Percentiles rank a stretch among this genome's conserved stretches.
Conservation (phyloP, 2,329 filamentous ascomycete genomes). For the Arachnomyces sp. region DNA sequence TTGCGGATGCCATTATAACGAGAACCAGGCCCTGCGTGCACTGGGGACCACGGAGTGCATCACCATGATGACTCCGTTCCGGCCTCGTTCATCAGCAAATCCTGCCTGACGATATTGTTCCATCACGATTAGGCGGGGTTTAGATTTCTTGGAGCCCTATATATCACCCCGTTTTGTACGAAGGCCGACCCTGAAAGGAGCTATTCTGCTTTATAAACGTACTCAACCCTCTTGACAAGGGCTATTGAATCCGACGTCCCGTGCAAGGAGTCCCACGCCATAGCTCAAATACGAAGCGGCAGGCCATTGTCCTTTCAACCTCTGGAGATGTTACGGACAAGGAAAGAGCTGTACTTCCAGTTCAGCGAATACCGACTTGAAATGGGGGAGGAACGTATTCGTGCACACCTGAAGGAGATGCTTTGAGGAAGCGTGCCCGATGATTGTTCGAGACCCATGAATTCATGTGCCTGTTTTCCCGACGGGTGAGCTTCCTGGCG, state of each 20-base stretch:
- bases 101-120: conserved; percentile 52
- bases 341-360: conserved; percentile 51
- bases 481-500: conserved; percentile 24
- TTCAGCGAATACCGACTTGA: conserved; percentile 57
- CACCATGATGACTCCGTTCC: conserved; percentile 59
- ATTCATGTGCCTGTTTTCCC: conserved; percentile 20
- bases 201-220: too few species aligned
- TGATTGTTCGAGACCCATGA: conserved; percentile 24
- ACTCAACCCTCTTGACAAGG: too few species aligned
- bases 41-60: conserved; percentile 55
- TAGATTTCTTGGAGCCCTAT: too few species aligned
- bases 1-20: conserved; percentile 59
- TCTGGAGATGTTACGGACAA: too few species aligned
- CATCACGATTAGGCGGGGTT: conserved; percentile 54
- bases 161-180: too few species aligned
- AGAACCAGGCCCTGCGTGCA: conserved; percentile 55
- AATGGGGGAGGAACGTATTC: conserved; percentile 54
- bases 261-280: too few species aligned
- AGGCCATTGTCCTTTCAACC: too few species aligned
- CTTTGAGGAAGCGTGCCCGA: conserved; percentile 23
- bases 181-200: too few species aligned
- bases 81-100: conserved; percentile 48
- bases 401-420: conserved; percentile 34
- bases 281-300: too few species aligned
- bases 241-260: too few species aligned